Evolutionary conservation across 495 filamentous ascomycete species (phyloP).

Genomic region (Letharia lupina): DNA sequence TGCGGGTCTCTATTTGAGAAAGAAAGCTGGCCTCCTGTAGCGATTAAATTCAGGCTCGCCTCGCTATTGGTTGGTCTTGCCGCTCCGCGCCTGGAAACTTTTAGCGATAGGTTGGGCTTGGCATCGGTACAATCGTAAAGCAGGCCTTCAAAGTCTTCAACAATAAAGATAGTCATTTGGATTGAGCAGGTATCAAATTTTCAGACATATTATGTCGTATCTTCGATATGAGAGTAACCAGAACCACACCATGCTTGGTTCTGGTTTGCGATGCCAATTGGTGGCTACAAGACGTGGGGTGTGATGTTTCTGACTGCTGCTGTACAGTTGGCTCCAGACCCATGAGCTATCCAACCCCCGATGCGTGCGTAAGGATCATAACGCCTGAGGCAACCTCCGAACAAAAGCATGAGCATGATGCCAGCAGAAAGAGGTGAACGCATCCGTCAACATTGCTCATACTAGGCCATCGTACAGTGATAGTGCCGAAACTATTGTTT

Average conservation of each 20-base stretch:
- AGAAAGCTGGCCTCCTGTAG: slow-evolving; percentile 4
- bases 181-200: not conserved
- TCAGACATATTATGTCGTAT: not conserved
- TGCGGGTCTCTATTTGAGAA: not conserved
- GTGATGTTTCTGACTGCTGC: not conserved
- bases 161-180: no score
- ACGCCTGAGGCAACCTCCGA: slow-evolving; percentile 5
- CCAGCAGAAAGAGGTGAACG: not conserved
- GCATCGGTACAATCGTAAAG: no score
- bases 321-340: not conserved
- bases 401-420: not conserved
- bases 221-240: not conserved
- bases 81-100: not conserved
- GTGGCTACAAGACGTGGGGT: not conserved
- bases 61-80: not conserved
- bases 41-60: not conserved
- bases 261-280: not conserved
- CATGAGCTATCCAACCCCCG: not conserved
- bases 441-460: slow-evolving; percentile 30
- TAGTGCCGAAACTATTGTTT: slow-evolving; percentile 96
- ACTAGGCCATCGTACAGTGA: slow-evolving; percentile 95
- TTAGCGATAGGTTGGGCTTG: no score
- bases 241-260: not conserved
- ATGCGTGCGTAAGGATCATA: not conserved
- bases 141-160: no score